Base-by-base conservation (phyloP, 768 basidiomycete species). In the Gautieria morchelliformis region DNA sequence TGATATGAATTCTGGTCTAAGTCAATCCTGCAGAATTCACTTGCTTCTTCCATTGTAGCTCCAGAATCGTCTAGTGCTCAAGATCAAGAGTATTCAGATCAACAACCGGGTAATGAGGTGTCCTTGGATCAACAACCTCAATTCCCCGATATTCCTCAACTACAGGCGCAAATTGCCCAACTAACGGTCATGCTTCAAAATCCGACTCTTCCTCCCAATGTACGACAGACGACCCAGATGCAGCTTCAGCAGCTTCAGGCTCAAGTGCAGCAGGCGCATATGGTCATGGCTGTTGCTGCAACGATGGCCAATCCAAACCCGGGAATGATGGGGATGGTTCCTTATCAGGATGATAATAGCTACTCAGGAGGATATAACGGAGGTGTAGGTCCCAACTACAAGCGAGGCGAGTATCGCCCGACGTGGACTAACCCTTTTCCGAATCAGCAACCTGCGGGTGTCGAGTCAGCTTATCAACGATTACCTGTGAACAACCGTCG, bases 391-490 rank as follows among this genome's bases (percentile, higher is more conserved):
- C 84, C 69, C 20, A 56, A 63, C 51, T 54, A 52, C 56, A 60
- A 60, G 44, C 68, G 65, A 59, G 62, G 64, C 59, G 69, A 74
- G 37, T 79, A 74, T 58, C 74, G 75, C 60, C 68, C 74, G 71
- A 73, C 65, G 39, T 78, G 75, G 72, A 70, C 73, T 61, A 76
- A 75, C 63, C 75, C 77, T 58, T 87, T 77, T 66, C 63, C 75
- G 47, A 81, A 79, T 60, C 85, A 88, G 64, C 85, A 87, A 67
- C 77, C 79, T 32, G 77, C 78, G 52, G 76, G 77, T 6, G 82
- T 83, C 65, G 89, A 92, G 60, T 91, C 89, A 6, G 86, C 89
- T n/a, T 92, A 93, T 67, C 90, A 93, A 67, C 77, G 90, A 37
- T 66, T 90, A 50, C 89, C 89, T 32, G 71, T 93, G 54, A 92